Percentiles rank a stretch among this genome's conserved stretches.
Evolutionary conservation across 768 basidiomycete species (phyloP).

Genomic region (Mycena maculata): DNA sequence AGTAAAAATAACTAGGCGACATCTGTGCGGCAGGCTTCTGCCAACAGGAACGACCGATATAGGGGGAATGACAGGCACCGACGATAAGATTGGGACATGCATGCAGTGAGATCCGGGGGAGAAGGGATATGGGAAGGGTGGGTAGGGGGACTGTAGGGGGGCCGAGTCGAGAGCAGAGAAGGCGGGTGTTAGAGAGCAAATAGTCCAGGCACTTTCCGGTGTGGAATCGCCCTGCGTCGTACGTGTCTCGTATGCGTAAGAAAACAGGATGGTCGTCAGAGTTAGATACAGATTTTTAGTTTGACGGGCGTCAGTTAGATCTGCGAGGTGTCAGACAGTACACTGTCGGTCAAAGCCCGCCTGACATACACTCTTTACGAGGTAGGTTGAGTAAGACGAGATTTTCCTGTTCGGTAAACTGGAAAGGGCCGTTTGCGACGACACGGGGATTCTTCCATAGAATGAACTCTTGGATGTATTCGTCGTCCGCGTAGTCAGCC

Average conservation of each 20-base stretch:
- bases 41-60: conserved; percentile 80
- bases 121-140: conserved; percentile 48
- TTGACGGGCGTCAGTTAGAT: conserved; percentile 68
- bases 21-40: conserved; percentile 76
- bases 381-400: conserved; percentile 69
- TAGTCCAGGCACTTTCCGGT: conserved; percentile 90
- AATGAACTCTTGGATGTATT: conserved; percentile 77
- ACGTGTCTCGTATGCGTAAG: conserved; percentile 85
- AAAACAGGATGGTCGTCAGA: conserved; percentile 77
- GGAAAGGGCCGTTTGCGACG: conserved; percentile 47
- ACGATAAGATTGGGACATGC: conserved; percentile 74
- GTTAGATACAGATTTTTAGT: conserved; percentile 75
- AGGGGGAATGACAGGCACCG: conserved; percentile 82
- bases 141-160: conserved; percentile 54
- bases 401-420: conserved; percentile 81
- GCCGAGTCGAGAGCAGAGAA: conserved; percentile 88
- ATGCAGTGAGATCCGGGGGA: conserved; percentile 58
- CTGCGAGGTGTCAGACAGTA: conserved; percentile 48
- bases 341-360: neutral
- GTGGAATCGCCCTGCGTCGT: conserved; percentile 85
- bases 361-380: conserved; percentile 61
- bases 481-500: conserved; percentile 85
- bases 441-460: conserved; percentile 72
- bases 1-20: conserved; percentile 65
- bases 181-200: conserved; percentile 75